These are phyloP conservation scores for Aegilops longissima DNA, from an alignment of 176 grass and related monocot genomes.

Conservation along the genomic window DNA sequence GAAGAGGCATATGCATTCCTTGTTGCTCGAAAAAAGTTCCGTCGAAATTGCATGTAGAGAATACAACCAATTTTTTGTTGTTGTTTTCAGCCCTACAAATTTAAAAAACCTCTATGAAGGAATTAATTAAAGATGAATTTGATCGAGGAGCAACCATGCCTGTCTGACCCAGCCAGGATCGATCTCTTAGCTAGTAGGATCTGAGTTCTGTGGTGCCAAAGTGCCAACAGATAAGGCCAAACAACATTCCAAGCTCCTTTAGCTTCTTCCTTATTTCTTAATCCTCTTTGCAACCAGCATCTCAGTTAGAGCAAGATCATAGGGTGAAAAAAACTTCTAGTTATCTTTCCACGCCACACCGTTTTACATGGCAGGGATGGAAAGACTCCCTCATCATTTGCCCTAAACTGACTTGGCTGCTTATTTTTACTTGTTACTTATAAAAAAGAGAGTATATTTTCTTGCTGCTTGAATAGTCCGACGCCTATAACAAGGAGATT, in stretches of 20 bases:
- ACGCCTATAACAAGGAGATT: not conserved
- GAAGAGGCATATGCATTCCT: no score
- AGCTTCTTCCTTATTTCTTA: slow-evolving; percentile 16
- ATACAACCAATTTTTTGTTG: not conserved
- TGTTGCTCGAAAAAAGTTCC: no score
- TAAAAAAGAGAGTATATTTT: no score
- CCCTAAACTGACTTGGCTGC: not conserved
- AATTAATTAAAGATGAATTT: no score
- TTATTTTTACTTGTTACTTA: slow-evolving; percentile 1
- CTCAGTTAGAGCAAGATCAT: not conserved
- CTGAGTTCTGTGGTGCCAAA: slow-evolving; percentile 26
- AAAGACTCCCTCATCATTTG: slow-evolving; percentile 41
- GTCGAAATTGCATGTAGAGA: not conserved
- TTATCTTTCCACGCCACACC: slow-evolving; percentile 32
- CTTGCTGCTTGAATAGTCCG: not conserved
- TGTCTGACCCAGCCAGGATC: slow-evolving; percentile 23
- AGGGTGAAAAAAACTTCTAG: slow-evolving; percentile 4
- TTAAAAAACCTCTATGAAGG: not conserved
- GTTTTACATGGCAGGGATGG: slow-evolving; percentile 14
- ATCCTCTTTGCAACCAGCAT: not conserved
- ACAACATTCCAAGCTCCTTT: slow-evolving; percentile 71
- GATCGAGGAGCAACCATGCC: not conserved
- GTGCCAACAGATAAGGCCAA: slow-evolving; percentile 37
- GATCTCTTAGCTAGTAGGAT: not conserved
- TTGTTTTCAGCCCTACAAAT: not conserved